A percentile compares a stretch with the other conserved stretches of the same genome.
phyloP scores from a whole-genome alignment of 805 yeast species.

The Wickerhamiella parazyma region DNA sequence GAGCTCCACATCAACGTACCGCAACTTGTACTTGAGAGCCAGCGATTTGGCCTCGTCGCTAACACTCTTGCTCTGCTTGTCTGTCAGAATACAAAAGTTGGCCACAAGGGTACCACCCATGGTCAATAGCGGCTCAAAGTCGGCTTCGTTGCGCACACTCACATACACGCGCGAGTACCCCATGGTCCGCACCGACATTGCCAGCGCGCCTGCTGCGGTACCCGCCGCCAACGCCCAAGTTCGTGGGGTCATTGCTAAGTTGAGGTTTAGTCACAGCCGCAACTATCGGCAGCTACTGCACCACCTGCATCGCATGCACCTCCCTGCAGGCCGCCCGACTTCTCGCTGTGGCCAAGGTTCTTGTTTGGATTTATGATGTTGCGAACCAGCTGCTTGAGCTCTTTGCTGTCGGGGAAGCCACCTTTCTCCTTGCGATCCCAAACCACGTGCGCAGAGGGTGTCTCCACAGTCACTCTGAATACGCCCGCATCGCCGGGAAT shows the following conservation, averaged over 20 bases:
- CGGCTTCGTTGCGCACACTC: constrained; percentile 44
- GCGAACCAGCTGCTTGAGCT: constrained; percentile 54
- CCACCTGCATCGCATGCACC: background rate
- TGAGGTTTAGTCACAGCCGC: background rate
- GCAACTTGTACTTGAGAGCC: constrained; percentile 37
- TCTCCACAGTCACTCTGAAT: constrained; percentile 44
- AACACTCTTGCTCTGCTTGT: constrained; percentile 44
- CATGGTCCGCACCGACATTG: constrained; percentile 5
- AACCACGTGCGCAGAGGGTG: constrained; percentile 25
- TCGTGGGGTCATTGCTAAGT: constrained; percentile 9
- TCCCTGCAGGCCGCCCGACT: constrained; percentile 10
- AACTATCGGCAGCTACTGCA: background rate
- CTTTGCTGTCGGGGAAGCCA: constrained; percentile 82
- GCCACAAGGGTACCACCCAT: constrained; percentile 49
- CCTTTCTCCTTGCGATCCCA: constrained; percentile 53
- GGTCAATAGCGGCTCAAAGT: constrained; percentile 39
- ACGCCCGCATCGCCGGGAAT: constrained; percentile 39
- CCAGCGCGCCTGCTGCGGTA: constrained; percentile 4
- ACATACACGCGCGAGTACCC: constrained; percentile 33
- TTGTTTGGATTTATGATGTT: constrained; percentile 42
- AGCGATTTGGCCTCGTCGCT: constrained; percentile 48
- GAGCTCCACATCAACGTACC: constrained; percentile 57
- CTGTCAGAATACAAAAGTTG: constrained; percentile 60
- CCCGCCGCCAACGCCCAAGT: constrained; percentile 13
- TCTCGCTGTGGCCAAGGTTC: constrained; percentile 53